Evolutionary conservation across 23 red algal genomes (phyloP), one percentile per base, ranked within the genome.

Genomic region (Chondrus crispus): DNA sequence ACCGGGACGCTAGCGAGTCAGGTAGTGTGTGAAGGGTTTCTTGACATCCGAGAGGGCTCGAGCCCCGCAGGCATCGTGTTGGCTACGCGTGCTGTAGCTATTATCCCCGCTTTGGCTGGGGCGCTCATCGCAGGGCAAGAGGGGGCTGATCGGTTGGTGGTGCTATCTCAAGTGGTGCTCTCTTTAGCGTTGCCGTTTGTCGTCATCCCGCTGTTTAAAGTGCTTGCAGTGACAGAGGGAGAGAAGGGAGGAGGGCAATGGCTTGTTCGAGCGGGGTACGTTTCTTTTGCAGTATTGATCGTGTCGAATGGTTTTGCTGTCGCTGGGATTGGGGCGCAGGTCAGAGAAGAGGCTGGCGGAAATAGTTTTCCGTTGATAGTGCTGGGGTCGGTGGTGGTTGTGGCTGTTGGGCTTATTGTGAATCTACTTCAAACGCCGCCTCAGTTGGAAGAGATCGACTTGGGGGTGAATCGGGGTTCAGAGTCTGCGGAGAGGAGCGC

Each of bases 1-100:
- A 95, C 93, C 8, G 96, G 96, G 9, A 93, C 88, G 2, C 41
- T 95, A 66, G 96, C 96, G 32, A 93, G 96, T 18, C 92, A 95
- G 72, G 91, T 73, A 14, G 93, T 98, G 6, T 91, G 91, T 80
- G 96, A 98, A 62, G 96, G 96, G n/a, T 98, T 98, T 80, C 62
- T 95, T 66, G 68, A 63, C 7, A 62, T 85, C 36, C 32, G 41
- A 22, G 80, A 51, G 20, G 41, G 39, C 38, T 19, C 47, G 2
- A 16, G 20, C 46, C 12, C 40, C 46, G 32, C 32, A 40, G 33
- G 70, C 6, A 46, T 94, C 24, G 53, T 90, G 8, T 38, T 98
- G 16, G 69, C 85, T n/a, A 91, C 79, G 30, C 86, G 96, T 14
- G 83, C 82, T 3, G 22, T 88, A 8, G 96, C 96, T 1, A 94